These are phyloP conservation scores for Wickerhamiella nectarea DNA, from an alignment of 805 yeast species.

Conservation along the genomic window DNA sequence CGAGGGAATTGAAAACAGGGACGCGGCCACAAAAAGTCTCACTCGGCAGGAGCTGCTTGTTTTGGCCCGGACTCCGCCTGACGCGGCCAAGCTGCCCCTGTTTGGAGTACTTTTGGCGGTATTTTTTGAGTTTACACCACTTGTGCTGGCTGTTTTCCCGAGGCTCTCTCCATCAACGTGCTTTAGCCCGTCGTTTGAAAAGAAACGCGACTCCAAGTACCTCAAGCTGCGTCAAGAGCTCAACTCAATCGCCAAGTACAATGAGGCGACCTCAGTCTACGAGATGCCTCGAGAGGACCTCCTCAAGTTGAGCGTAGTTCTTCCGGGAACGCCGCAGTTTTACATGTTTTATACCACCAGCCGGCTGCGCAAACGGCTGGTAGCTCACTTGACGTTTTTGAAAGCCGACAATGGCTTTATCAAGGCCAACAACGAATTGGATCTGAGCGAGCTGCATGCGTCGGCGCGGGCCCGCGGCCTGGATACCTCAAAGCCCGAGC, in stretches of 20 bases:
- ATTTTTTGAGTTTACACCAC: constrained; percentile 44
- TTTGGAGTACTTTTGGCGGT: constrained; percentile 42
- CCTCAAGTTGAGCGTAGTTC: constrained; percentile 13
- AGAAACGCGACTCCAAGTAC: neutral
- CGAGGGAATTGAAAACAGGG: neutral
- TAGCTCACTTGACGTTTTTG: constrained; percentile 13
- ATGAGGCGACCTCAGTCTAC: constrained; percentile 10
- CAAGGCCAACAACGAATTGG: constrained; percentile 11
- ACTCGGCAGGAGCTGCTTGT: constrained; percentile 37
- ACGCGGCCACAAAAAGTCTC: neutral
- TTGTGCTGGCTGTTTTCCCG: constrained; percentile 40
- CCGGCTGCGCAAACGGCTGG: constrained; percentile 11
- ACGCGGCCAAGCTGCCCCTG: constrained; percentile 41
- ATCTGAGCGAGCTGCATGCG: constrained; percentile 10
- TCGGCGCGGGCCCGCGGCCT: constrained; percentile 17
- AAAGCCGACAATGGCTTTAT: constrained; percentile 19
- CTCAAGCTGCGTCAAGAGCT: neutral
- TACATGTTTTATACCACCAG: constrained; percentile 9
- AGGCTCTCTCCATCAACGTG: constrained; percentile 50
- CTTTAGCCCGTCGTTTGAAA: constrained; percentile 12
- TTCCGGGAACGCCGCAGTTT: constrained; percentile 12
- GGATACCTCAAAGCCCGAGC: constrained; percentile 5
- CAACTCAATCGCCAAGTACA: neutral
- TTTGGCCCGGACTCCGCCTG: constrained; percentile 37
- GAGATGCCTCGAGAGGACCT: constrained; percentile 7